Percentiles rank a stretch among this genome's conserved stretches.
phyloP scores from a whole-genome alignment of 2,329 filamentous ascomycete species.

The Neurospora sp. region DNA sequence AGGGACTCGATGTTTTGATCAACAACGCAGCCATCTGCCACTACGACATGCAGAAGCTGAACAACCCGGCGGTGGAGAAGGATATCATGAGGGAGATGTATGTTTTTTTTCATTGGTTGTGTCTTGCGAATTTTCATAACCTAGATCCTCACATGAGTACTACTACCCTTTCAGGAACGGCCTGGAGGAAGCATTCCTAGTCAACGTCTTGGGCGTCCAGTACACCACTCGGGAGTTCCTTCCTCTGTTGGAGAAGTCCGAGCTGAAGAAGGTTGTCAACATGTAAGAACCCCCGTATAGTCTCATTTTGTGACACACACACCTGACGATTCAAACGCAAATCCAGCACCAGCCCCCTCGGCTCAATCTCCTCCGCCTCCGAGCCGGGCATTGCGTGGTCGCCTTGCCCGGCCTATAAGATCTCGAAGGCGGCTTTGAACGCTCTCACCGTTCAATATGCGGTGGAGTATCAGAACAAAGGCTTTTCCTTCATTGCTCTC shows the following conservation, averaged over 20 bases:
- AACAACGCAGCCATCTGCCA: conserved; percentile 5
- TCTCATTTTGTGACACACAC: not conserved
- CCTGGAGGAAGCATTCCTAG: conserved; percentile 21
- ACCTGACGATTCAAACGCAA: not conserved
- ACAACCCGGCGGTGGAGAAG: not conserved
- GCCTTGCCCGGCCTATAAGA: conserved; percentile 18
- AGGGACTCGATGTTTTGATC: conserved; percentile 32
- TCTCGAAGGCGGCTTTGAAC: conserved; percentile 38
- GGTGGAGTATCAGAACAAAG: conserved; percentile 26
- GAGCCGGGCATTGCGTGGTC: conserved; percentile 23
- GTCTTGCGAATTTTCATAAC: not conserved
- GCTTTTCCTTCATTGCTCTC: conserved; percentile 34
- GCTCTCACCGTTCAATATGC: conserved; percentile 36
- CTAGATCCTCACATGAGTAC: not conserved
- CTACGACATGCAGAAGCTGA: conserved; percentile 14
- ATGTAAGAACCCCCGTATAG: conserved; percentile 22
- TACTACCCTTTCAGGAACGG: conserved; percentile 6
- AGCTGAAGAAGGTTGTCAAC: conserved; percentile 32
- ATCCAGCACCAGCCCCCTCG: conserved; percentile 8
- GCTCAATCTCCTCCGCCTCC: conserved; percentile 10
- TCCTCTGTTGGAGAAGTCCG: conserved; percentile 2
- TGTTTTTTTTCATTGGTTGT: not conserved
- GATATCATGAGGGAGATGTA: conserved; percentile 24
- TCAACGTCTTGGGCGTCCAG: conserved; percentile 14
- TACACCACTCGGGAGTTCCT: conserved; percentile 4